These are phyloP conservation scores for Taxillus chinensis DNA, from an alignment of 164 flowering plant genomes.

Conservation along the genomic window DNA sequence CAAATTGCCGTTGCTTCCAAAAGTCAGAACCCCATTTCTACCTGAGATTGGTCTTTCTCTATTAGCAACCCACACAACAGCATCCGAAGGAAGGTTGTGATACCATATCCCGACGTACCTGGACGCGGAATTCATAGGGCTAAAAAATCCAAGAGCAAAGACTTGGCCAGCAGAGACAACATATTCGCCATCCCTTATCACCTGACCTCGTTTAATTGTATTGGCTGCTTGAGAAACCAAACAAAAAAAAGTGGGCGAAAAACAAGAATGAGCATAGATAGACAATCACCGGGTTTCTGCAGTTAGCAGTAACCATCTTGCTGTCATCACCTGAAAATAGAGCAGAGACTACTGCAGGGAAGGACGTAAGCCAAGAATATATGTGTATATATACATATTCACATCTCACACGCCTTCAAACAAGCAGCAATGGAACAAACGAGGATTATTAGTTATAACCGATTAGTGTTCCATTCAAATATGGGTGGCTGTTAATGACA, in stretches of 20 bases:
- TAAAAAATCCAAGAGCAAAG: slow-evolving; percentile 51
- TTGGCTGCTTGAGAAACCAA: slow-evolving; percentile 13
- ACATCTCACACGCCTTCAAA: no score
- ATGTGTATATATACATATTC: no score
- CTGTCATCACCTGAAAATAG: no score
- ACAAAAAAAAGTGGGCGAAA: slow-evolving; percentile 7
- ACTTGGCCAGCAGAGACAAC: slow-evolving; percentile 14
- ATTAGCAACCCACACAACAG: slow-evolving; percentile 62
- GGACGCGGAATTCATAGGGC: slow-evolving; percentile 27
- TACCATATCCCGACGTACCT: slow-evolving; percentile 62
- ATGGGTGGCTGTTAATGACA: no score
- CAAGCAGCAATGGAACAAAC: no score
- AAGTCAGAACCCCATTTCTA: slow-evolving; percentile 14
- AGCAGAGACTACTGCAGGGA: no score
- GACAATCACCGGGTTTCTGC: slow-evolving; percentile 9
- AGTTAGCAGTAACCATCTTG: slow-evolving; percentile 1
- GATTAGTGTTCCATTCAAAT: no score
- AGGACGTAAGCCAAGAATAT: no score
- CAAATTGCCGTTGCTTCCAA: slow-evolving; percentile 35
- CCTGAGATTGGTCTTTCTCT: slow-evolving; percentile 32
- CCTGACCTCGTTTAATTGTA: slow-evolving; percentile 16
- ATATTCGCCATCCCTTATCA: slow-evolving; percentile 25
- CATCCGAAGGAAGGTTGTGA: slow-evolving; percentile 10
- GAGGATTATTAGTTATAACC: no score
- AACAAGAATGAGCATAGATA: slow-evolving; percentile 5